phyloP scores from a whole-genome alignment of 345 rosid genomes.

The Boechera retrofracta region DNA sequence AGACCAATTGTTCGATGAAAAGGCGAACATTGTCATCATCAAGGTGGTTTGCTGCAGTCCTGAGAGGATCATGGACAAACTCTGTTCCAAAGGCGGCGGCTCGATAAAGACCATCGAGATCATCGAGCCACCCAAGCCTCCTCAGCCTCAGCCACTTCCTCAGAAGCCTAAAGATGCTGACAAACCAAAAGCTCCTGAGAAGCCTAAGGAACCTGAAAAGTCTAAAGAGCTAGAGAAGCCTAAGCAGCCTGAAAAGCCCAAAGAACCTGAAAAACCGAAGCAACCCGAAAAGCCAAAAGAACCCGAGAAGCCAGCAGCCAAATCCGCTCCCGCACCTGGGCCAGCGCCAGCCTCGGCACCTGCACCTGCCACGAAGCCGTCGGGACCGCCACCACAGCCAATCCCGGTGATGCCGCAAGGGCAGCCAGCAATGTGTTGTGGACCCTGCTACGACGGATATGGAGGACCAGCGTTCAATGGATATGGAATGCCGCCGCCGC shows the following conservation, averaged over 20 bases:
- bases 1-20: conserved; percentile 69
- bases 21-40: conserved; percentile 64
- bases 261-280: conserved; percentile 17
- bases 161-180: conserved; percentile 37
- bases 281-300: background rate
- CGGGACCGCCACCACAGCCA: conserved; percentile 41
- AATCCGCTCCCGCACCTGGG: background rate
- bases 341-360: conserved; percentile 3
- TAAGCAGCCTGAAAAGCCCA: conserved; percentile 19
- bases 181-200: conserved; percentile 23
- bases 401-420: conserved; percentile 38
- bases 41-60: conserved; percentile 84
- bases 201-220: conserved; percentile 24
- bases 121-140: conserved; percentile 44
- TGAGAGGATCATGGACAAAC: conserved; percentile 64
- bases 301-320: conserved; percentile 12
- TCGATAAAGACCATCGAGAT: conserved; percentile 63
- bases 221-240: conserved; percentile 37
- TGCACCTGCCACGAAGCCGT: background rate
- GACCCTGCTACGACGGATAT: conserved; percentile 37
- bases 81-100: conserved; percentile 63
- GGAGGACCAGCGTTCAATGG: conserved; percentile 45
- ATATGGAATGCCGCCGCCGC: conserved; percentile 44
- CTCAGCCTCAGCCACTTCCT: conserved; percentile 9
- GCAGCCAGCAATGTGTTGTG: conserved; percentile 41